Evolutionary conservation across 306 rosid genomes (phyloP).

Genomic region (Cucumis hystrix): DNA sequence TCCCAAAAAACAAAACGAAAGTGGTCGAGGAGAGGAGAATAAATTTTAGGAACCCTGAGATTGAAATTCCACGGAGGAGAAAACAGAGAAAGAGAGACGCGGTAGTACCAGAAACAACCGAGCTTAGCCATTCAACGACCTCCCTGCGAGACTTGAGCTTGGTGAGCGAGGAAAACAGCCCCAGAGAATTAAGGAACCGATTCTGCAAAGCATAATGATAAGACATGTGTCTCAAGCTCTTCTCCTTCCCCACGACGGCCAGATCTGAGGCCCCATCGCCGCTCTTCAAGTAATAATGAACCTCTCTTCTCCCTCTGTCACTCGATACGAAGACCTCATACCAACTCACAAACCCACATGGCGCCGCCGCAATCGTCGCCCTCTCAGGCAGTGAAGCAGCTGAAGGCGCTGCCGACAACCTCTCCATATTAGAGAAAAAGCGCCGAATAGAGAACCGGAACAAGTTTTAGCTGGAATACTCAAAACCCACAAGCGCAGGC

Average conservation of each 20-base stretch:
- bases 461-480: not conserved
- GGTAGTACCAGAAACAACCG: slow-evolving; percentile 45
- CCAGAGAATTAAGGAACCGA: slow-evolving; percentile 8
- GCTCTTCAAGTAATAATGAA: slow-evolving; percentile 46
- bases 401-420: slow-evolving; percentile 15
- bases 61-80: not conserved
- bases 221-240: slow-evolving; percentile 53
- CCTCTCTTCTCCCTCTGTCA: slow-evolving; percentile 61
- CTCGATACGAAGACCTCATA: slow-evolving; percentile 42
- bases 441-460: not conserved
- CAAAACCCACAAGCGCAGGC: not conserved
- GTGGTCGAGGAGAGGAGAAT: not conserved
- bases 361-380: slow-evolving; percentile 26
- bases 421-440: slow-evolving; percentile 20
- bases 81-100: not conserved
- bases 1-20: not conserved
- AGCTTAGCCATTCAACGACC: slow-evolving; percentile 65
- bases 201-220: slow-evolving; percentile 36
- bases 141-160: slow-evolving; percentile 74
- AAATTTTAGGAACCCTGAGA: not conserved
- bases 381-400: slow-evolving; percentile 8
- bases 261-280: slow-evolving; percentile 58
- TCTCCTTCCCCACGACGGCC: slow-evolving; percentile 68
- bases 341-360: slow-evolving; percentile 39
- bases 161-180: slow-evolving; percentile 3